phyloP scores from a whole-genome alignment of 202 grass and related monocot species.

The Miscanthus sacchariflorus region DNA sequence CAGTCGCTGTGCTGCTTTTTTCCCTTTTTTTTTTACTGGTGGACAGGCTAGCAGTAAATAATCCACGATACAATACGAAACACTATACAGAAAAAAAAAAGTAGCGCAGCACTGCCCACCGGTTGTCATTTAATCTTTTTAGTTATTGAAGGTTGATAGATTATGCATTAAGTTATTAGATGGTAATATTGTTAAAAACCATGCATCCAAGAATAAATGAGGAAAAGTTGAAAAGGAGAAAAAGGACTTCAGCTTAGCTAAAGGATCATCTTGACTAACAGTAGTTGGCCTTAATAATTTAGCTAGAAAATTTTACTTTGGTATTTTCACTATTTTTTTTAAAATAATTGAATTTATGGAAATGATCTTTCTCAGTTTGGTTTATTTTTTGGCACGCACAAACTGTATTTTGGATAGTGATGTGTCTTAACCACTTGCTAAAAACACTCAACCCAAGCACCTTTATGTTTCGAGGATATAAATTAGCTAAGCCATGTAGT shows the following conservation, averaged over 20 bases:
- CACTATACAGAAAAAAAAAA: too few relatives aligned
- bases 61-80: too few relatives aligned
- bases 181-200: background rate
- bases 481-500: background rate
- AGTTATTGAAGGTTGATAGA: background rate
- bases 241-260: background rate
- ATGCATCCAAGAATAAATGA: background rate
- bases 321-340: background rate
- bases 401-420: background rate
- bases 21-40: too few relatives aligned
- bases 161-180: slow-evolving; percentile 5
- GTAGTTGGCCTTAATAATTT: background rate
- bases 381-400: background rate
- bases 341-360: slow-evolving; percentile 35
- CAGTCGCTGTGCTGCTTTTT: too few relatives aligned
- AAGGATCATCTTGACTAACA: slow-evolving; percentile 10
- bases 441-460: background rate
- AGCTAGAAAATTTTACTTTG: slow-evolving; percentile 7
- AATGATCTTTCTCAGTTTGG: background rate
- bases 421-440: background rate
- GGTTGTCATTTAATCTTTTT: background rate
- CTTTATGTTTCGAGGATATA: slow-evolving; percentile 6
- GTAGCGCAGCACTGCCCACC: too few relatives aligned
- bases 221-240: background rate
- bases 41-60: too few relatives aligned